phyloP scores from a whole-genome alignment of 306 rosid genomes.

The Vicia sativa region DNA sequence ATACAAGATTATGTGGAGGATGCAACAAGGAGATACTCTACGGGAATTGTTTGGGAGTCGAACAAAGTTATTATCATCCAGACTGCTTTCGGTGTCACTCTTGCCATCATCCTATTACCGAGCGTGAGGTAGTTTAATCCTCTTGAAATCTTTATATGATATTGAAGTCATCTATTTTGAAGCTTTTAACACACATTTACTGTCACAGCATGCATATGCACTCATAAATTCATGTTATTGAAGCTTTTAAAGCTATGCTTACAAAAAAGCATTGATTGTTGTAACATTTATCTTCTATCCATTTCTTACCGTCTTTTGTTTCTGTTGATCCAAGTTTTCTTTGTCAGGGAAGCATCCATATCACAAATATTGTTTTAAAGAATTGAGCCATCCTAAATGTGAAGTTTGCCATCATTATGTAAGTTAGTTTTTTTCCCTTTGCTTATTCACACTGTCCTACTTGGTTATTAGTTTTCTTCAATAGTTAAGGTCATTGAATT shows the following conservation, averaged over 20 bases:
- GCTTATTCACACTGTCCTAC: slow-evolving; percentile 16
- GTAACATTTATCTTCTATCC: slow-evolving; percentile 36
- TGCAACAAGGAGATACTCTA: slow-evolving; percentile 65
- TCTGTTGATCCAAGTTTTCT: slow-evolving; percentile 83
- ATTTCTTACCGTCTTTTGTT: slow-evolving; percentile 53
- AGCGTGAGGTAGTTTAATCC: slow-evolving; percentile 72
- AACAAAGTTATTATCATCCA: slow-evolving; percentile 75
- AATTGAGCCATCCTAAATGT: slow-evolving; percentile 80
- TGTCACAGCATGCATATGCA: slow-evolving; percentile 20
- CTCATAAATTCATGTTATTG: slow-evolving; percentile 12
- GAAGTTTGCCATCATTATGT: slow-evolving; percentile 94
- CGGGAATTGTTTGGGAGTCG: slow-evolving; percentile 76
- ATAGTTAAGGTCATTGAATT: background rate
- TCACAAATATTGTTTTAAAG: slow-evolving; percentile 86
- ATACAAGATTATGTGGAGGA: slow-evolving; percentile 68
- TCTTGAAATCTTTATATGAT: slow-evolving; percentile 36
- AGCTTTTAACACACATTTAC: too few relatives aligned
- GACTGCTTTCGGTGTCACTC: slow-evolving; percentile 78
- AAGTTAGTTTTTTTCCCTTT: slow-evolving; percentile 43
- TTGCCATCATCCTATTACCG: slow-evolving; percentile 76
- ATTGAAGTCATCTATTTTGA: too few relatives aligned
- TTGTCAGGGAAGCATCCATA: slow-evolving; percentile 89
- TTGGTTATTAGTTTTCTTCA: slow-evolving; percentile 29
- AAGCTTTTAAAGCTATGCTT: too few relatives aligned
- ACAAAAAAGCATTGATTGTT: slow-evolving; percentile 22